Evolutionary conservation across 257 asterid species (phyloP).

Genomic region (Orobanche coerulescens): DNA sequence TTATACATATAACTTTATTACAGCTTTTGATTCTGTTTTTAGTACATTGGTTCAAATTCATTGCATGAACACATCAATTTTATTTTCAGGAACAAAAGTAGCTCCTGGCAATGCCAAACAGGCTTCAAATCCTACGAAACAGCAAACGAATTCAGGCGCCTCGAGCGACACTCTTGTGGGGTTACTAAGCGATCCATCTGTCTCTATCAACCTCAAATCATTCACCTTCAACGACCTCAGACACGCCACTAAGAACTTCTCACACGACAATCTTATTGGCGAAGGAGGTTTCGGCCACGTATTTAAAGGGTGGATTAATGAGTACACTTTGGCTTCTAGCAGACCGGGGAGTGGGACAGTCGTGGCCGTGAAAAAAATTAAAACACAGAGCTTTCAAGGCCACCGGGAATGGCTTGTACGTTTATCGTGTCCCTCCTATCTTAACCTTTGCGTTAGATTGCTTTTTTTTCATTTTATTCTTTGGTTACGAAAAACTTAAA

Average conservation of each 20-base stretch:
- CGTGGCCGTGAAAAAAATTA: slow-evolving; percentile 65
- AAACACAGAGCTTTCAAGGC: slow-evolving; percentile 58
- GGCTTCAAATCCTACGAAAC: slow-evolving; percentile 17
- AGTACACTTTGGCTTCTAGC: slow-evolving; percentile 36
- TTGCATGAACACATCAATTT: neutral
- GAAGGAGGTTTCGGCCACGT: slow-evolving; percentile 82
- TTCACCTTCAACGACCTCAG: slow-evolving; percentile 55
- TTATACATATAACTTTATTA: no score
- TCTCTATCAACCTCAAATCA: slow-evolving; percentile 44
- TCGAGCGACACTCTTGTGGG: slow-evolving; percentile 1
- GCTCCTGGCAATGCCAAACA: slow-evolving; percentile 29
- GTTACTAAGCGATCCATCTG: slow-evolving; percentile 26
- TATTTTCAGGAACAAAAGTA: slow-evolving; percentile 30
- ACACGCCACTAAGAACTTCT: slow-evolving; percentile 57
- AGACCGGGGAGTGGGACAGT: slow-evolving; percentile 60
- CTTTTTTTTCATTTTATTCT: neutral
- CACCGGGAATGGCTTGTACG: slow-evolving; percentile 82
- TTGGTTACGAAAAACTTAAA: no score
- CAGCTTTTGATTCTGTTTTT: neutral
- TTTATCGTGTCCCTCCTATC: neutral
- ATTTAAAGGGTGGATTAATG: slow-evolving; percentile 75
- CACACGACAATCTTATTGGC: slow-evolving; percentile 55
- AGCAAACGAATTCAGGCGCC: slow-evolving; percentile 15
- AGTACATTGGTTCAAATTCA: neutral
- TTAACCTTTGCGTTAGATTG: neutral